A percentile compares a stretch with the other conserved stretches of the same genome.
Evolutionary conservation across 495 filamentous ascomycete species (phyloP).

Genomic region (Aspergillus biplanus): DNA sequence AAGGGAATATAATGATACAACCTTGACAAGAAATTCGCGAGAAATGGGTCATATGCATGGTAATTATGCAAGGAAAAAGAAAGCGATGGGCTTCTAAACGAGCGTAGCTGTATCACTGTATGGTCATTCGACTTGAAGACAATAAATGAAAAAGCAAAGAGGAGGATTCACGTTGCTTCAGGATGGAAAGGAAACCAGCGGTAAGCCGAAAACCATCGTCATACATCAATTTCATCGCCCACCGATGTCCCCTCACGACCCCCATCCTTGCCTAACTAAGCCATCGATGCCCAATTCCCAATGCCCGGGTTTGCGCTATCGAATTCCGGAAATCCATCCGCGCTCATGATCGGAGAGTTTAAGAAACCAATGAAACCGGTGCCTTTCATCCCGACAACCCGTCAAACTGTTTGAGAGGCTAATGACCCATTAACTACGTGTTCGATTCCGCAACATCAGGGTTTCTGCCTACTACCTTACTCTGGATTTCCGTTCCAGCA

Average conservation of each 20-base stretch:
- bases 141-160: not conserved
- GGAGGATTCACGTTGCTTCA: not conserved
- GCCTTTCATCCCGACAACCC: conserved; percentile 16
- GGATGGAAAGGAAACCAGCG: not conserved
- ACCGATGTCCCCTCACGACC: not conserved
- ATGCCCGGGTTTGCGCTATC: conserved; percentile 5
- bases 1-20: not conserved
- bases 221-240: not conserved
- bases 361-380: conserved; percentile 12
- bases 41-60: not conserved
- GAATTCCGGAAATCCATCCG: conserved; percentile 14
- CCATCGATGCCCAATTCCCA: conserved; percentile 19
- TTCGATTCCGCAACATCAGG: conserved; percentile 13
- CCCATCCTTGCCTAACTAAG: not conserved
- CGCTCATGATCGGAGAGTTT: conserved; percentile 16
- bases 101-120: not conserved
- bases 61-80: conserved; percentile 3
- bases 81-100: not conserved
- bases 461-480: conserved; percentile 9
- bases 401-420: conserved; percentile 17
- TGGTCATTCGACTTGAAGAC: not conserved
- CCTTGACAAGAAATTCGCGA: not conserved
- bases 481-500: not conserved
- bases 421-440: conserved; percentile 16
- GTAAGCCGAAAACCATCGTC: conserved; percentile 8